Evolutionary conservation across 768 basidiomycete genomes (phyloP), one percentile per base, ranked within the genome.

Genomic region (Coprinellus micaceus): DNA sequence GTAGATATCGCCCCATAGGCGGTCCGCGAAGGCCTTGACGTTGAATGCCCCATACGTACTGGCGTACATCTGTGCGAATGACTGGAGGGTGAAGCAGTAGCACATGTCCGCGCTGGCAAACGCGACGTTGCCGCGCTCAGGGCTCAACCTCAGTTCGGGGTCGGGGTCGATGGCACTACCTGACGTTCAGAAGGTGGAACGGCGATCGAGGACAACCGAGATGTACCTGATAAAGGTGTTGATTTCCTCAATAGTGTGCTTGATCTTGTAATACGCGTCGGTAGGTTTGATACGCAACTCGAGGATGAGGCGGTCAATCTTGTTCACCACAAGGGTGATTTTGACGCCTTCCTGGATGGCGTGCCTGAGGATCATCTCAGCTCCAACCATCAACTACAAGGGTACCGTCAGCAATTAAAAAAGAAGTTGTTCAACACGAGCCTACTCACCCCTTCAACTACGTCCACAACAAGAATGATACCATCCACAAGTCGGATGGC

Each of bases 181-280:
- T 13, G 13, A 33, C 33, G 13, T 33, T 29, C 41, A 45, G 49
- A 52, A 10, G 25, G 39, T 37, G 28, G 36, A 37, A 33, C 26
- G 11, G 54, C n/a, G 45, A 5, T 46, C 44, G 30, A 22, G 41
- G 6, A 26, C 12, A 13, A 17, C n/a, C n/a, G n/a, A 4, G 29
- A 41, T 26, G 29, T 54, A 94, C 92, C 92, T 89, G 67, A 99
- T 98, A 70, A 95, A 88, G 1, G 88, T 91, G 70, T 99, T 99
- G 52, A 99, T 87, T 70, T 99, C 97, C 68, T 99, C 97, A 54
- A 99, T 96, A 2, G 95, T 98, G 69, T 98, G 96, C 71, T 93
- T 96, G 62, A 99, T 93, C 79, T 99, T 99, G 77, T 95, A 98
- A 77, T 92, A 99, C 0, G 97, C 97, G 65, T 99, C 97, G 40